A percentile compares a stretch with the other conserved stretches of the same genome.
phyloP scores from a whole-genome alignment of 768 basidiomycete species.

The Naganishia vaughanmartiniae region DNA sequence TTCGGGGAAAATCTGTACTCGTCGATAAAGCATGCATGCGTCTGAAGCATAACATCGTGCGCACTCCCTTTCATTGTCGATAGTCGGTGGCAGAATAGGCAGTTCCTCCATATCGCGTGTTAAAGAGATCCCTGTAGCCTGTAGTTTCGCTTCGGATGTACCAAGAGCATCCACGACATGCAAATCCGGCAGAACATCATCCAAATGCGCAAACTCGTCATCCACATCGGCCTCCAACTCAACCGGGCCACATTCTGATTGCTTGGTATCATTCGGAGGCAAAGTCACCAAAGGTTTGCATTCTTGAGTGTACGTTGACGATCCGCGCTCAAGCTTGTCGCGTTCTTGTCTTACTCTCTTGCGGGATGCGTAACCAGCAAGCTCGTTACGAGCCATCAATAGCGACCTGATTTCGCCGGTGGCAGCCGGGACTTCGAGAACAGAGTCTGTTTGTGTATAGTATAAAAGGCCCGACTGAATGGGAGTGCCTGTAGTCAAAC shows the following conservation, averaged over 20 bases:
- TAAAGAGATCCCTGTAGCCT: neutral
- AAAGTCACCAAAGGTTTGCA: neutral
- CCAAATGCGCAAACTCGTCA: constrained; percentile 32
- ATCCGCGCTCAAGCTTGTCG: constrained; percentile 9
- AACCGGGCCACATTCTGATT: neutral
- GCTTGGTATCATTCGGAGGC: neutral
- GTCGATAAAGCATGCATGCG: constrained; percentile 90
- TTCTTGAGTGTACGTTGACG: neutral
- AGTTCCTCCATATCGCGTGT: constrained; percentile 29
- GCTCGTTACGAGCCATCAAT: constrained; percentile 75
- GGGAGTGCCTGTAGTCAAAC: constrained; percentile 59
- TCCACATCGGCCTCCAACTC: constrained; percentile 6
- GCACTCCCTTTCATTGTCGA: constrained; percentile 77
- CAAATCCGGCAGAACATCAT: constrained; percentile 30
- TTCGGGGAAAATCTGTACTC: constrained; percentile 57
- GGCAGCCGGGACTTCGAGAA: constrained; percentile 74
- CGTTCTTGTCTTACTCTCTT: constrained; percentile 25
- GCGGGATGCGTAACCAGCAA: constrained; percentile 66
- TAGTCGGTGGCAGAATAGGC: constrained; percentile 77
- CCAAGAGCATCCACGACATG: neutral
- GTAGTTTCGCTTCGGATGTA: neutral
- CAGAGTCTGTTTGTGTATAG: constrained; percentile 87
- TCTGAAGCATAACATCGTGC: constrained; percentile 77
- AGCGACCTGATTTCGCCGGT: constrained; percentile 81
- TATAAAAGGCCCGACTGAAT: constrained; percentile 82